phyloP scores from a whole-genome alignment of 108 stramenopile genomes.

The Schizochytrium sp. region DNA sequence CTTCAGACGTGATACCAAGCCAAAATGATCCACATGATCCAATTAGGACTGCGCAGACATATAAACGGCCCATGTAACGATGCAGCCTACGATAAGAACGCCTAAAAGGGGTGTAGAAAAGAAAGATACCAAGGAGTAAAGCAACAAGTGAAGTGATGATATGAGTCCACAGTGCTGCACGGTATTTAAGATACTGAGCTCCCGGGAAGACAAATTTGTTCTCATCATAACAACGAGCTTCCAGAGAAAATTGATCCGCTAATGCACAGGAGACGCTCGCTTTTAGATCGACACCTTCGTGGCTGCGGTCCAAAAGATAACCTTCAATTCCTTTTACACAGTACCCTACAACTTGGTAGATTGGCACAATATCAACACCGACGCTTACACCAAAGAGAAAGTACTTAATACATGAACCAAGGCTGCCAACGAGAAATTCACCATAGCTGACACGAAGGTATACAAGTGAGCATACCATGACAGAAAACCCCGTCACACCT shows the following conservation, averaged over 20 bases:
- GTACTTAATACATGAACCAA: slow-evolving; percentile 3
- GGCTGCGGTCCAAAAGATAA: background rate
- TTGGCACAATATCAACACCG: background rate
- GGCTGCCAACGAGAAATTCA: background rate
- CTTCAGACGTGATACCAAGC: slow-evolving; percentile 38
- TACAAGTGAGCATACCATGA: background rate
- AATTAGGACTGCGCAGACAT: background rate
- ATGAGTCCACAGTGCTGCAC: background rate
- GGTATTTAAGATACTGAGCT: background rate
- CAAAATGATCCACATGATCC: background rate
- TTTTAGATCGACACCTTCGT: background rate
- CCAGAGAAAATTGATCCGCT: background rate
- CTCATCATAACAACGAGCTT: slow-evolving; percentile 5
- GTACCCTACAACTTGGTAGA: background rate
- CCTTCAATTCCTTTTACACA: background rate
- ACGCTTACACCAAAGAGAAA: slow-evolving; percentile 20
- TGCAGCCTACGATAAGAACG: background rate
- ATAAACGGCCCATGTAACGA: background rate
- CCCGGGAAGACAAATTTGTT: background rate
- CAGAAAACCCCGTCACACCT: background rate
- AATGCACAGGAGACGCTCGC: background rate
- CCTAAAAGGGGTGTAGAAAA: slow-evolving; percentile 14
- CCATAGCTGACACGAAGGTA: background rate
- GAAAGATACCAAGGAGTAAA: background rate
- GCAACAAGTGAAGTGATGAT: background rate